Percentiles rank a stretch among this genome's conserved stretches.
Evolutionary conservation across 495 filamentous ascomycete species (phyloP).

Genomic region (Talaromyces thailandensis): DNA sequence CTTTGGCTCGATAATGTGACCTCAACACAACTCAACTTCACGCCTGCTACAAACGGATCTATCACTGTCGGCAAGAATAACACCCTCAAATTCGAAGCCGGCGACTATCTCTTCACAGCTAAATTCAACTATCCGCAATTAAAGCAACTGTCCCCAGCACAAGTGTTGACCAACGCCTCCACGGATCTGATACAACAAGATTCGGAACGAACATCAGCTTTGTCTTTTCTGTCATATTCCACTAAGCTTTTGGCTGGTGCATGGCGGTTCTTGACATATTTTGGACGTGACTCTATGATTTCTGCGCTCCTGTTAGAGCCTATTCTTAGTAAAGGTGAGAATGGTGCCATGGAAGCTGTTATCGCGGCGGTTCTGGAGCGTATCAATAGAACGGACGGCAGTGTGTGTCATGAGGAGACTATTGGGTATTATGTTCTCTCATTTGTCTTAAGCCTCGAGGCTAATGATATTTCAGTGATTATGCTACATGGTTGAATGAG

Average conservation of each 20-base stretch:
- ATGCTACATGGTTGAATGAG: constrained; percentile 49
- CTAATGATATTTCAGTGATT: constrained; percentile 31
- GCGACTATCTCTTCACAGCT: constrained; percentile 49
- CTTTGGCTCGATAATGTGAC: constrained; percentile 57
- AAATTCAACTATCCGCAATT: constrained; percentile 55
- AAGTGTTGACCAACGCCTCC: constrained; percentile 41
- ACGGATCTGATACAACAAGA: constrained; percentile 32
- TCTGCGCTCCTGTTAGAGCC: constrained; percentile 46
- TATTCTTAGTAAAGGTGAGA: constrained; percentile 46
- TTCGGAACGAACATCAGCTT: constrained; percentile 38
- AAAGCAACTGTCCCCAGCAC: constrained; percentile 33
- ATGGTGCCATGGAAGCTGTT: constrained; percentile 50
- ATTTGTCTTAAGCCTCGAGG: neutral
- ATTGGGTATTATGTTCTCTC: constrained; percentile 32
- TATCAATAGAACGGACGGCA: constrained; percentile 49
- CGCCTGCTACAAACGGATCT: constrained; percentile 15
- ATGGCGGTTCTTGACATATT: constrained; percentile 62
- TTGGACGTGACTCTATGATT: constrained; percentile 58
- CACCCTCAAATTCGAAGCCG: constrained; percentile 35
- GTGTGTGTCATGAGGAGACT: constrained; percentile 55
- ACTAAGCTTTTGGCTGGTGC: constrained; percentile 53
- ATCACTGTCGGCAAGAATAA: constrained; percentile 27
- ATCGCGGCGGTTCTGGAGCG: constrained; percentile 51
- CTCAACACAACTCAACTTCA: constrained; percentile 39
- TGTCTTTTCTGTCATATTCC: constrained; percentile 55